Conservation (phyloP, 345 rosid species). For the Xanthoceras sorbifolium region DNA sequence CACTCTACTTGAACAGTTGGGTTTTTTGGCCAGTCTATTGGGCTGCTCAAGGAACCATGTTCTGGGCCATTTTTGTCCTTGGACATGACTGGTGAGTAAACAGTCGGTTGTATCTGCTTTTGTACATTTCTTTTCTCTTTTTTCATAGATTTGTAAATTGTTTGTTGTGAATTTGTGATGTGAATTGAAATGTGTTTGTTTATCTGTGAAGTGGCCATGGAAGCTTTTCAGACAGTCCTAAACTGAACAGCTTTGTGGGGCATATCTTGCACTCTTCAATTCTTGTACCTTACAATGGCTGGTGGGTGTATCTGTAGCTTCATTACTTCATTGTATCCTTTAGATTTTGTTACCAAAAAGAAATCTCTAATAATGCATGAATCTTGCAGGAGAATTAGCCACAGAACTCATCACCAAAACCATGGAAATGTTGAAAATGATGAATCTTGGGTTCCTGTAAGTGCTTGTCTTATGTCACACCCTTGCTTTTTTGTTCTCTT, state of each 20-base stretch:
- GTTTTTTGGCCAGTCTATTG: constrained; percentile 70
- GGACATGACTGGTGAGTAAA: constrained; percentile 82
- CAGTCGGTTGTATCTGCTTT: background rate
- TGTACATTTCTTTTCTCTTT: background rate
- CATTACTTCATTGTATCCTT: background rate
- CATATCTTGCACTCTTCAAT: constrained; percentile 76
- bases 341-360: too few relatives aligned
- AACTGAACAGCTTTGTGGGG: constrained; percentile 59
- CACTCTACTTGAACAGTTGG: constrained; percentile 50
- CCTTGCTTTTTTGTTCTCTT: background rate
- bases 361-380: background rate
- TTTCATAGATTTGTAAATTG: background rate
- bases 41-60: constrained; percentile 81
- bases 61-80: constrained; percentile 89
- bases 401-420: constrained; percentile 85
- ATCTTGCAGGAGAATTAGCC: constrained; percentile 76
- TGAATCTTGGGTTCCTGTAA: constrained; percentile 88
- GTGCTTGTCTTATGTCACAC: constrained; percentile 14
- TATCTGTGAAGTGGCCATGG: constrained; percentile 73
- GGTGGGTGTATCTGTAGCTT: constrained; percentile 38
- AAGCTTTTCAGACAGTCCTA: constrained; percentile 67
- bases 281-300: constrained; percentile 91
- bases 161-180: background rate
- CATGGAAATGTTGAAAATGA: constrained; percentile 87
- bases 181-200: constrained; percentile 19